phyloP scores from a whole-genome alignment of 495 filamentous ascomycete genomes.

The Trichocladium uniseriatum region DNA sequence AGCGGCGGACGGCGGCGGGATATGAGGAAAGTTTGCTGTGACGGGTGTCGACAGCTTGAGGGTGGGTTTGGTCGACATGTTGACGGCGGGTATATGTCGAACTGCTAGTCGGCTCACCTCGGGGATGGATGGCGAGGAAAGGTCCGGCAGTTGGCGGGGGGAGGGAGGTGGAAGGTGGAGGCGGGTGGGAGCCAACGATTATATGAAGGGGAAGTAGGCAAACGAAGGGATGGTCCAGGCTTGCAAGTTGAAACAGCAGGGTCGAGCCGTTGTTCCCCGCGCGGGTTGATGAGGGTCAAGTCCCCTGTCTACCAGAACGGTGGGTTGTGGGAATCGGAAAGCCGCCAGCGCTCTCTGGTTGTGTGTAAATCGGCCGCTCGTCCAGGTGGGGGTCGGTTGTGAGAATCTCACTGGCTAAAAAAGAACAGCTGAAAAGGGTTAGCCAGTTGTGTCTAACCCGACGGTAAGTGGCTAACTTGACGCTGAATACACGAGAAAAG shows the following conservation, averaged over 20 bases:
- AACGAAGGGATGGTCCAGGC: slow-evolving; percentile 7
- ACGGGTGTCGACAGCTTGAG: slow-evolving; percentile 68
- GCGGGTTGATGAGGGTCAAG: slow-evolving; percentile 11
- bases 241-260: slow-evolving; percentile 15
- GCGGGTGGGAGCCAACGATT: slow-evolving; percentile 28
- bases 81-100: slow-evolving; percentile 20
- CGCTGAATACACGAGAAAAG: no score
- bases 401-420: no score
- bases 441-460: no score
- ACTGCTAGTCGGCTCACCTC: slow-evolving; percentile 24
- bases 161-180: slow-evolving; percentile 21
- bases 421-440: slow-evolving; percentile 3
- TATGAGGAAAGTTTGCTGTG: slow-evolving; percentile 69
- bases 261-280: slow-evolving; percentile 17
- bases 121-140: slow-evolving; percentile 19
- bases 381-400: slow-evolving; percentile 13
- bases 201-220: slow-evolving; percentile 30
- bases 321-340: slow-evolving; percentile 14
- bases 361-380: slow-evolving; percentile 10
- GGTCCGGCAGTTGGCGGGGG: slow-evolving; percentile 29
- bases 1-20: slow-evolving; percentile 49
- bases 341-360: slow-evolving; percentile 16
- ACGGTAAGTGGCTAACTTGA: no score
- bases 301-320: slow-evolving; percentile 21
- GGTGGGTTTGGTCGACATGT: slow-evolving; percentile 53